Conservation (phyloP, 345 rosid genomes). For the Populus pruinosa region DNA sequence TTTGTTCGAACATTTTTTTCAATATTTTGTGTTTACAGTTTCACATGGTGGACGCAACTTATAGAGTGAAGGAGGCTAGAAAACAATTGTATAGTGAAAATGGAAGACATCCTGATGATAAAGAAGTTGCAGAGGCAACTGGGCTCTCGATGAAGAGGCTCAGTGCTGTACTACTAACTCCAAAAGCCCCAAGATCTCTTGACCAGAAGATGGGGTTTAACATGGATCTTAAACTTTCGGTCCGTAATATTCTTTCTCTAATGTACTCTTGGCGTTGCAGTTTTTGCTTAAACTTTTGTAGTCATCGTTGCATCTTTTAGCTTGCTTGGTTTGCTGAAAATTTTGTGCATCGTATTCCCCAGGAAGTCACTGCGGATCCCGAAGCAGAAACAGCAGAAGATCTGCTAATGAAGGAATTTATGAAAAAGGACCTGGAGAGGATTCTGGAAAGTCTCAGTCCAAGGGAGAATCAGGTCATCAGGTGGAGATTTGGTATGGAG, state of each 20-base stretch:
- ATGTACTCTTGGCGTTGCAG: neutral
- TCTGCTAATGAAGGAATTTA: conserved; percentile 59
- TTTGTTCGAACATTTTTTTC: neutral
- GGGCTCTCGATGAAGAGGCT: conserved; percentile 92
- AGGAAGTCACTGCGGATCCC: conserved; percentile 87
- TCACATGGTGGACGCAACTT: conserved; percentile 93
- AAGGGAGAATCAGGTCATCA: conserved; percentile 74
- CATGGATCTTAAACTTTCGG: conserved; percentile 81
- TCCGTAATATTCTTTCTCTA: conserved; percentile 21
- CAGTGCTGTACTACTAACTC: conserved; percentile 62
- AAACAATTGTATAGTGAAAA: conserved; percentile 64
- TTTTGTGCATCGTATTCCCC: conserved; percentile 11
- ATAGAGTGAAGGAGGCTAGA: conserved; percentile 83
- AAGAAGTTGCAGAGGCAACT: conserved; percentile 82
- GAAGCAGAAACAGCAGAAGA: conserved; percentile 74
- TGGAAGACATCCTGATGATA: conserved; percentile 67
- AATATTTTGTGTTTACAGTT: conserved; percentile 45
- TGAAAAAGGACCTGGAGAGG: conserved; percentile 78
- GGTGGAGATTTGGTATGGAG: conserved; percentile 86
- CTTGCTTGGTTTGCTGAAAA: neutral
- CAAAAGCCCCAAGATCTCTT: conserved; percentile 82
- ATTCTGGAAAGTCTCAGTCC: conserved; percentile 65
- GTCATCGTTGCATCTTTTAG: neutral
- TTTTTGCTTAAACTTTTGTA: neutral
- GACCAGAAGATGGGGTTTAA: conserved; percentile 82